Base-by-base conservation (phyloP, 2,329 filamentous ascomycete species). In the Drechslerella coelobrocha region DNA sequence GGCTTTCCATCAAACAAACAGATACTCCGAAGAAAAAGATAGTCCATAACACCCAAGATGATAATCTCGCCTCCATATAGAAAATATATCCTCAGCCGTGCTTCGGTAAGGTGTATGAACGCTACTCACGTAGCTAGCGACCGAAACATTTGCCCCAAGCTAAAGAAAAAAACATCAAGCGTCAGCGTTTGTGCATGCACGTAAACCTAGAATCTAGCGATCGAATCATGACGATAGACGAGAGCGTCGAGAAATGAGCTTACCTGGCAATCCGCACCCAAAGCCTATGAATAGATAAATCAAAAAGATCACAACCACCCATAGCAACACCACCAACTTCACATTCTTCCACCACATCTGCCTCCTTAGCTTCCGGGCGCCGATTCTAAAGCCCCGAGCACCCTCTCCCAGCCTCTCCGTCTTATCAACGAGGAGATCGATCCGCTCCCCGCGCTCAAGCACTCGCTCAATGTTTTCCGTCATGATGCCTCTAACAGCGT, bases 361-460 rank as follows among this genome's bases (percentile, higher is more conserved):
- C 77, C 95, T 85, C 81, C 94, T 90, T 75, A 99, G 79, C 0
- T 91, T 92, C 24, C 92, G 83, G 78, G 90, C 95, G 75, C 93
- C 84, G 17, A 97, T 88, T 56, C 94, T 83, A 78, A 99, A 99
- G 78, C 99, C 94, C 75, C 88, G 84, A 57, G 94, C 92, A 78
- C 87, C 94, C 26, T 90, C 91, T 12, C 93, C 94, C 39, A 99
- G 80, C 45, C 92, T 84, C 78, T 97, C 93, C 52, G 95, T 99
- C 86, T 99, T 97, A 79, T 97, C 92, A 21, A 99, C 92, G 48
- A 99, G 81, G 75, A 97, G 79, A 80, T 97, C 92, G 77, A 99
- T 93, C 73, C 93, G 84, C 84, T 99, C 94, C 37, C 94, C 92
- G 31, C 92, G 83, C 83, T 96, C 91, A 41, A 96, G 81, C 73